Conservation (phyloP, 1,139 yeast genomes). For the Sugiyamaella pinicola region DNA sequence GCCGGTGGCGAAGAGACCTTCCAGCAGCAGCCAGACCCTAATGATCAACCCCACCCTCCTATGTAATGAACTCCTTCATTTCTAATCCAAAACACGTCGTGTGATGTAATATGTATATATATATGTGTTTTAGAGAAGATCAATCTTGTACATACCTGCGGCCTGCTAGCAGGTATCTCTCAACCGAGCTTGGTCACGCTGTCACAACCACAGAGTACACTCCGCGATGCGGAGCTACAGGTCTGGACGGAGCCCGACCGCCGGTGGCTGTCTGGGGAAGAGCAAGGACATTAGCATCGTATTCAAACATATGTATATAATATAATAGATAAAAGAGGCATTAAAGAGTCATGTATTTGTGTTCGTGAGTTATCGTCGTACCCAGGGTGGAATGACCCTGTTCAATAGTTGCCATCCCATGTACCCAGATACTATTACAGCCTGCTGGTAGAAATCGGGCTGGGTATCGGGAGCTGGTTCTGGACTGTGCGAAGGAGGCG, state of each 20-base stretch:
- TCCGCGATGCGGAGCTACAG: slow-evolving; percentile 9
- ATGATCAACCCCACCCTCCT: slow-evolving; percentile 39
- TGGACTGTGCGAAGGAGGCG: not conserved
- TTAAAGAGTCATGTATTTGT: not conserved
- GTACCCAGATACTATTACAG: slow-evolving; percentile 33
- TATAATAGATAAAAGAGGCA: not conserved
- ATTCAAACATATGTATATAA: too few relatives aligned
- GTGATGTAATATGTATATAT: slow-evolving; percentile 17
- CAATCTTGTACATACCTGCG: not conserved
- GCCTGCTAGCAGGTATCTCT: not conserved
- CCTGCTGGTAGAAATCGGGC: slow-evolving; percentile 34
- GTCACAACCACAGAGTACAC: too few relatives aligned
- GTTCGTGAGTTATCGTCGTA: slow-evolving; percentile 18
- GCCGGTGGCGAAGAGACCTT: slow-evolving; percentile 88
- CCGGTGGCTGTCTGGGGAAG: not conserved
- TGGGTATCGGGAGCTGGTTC: slow-evolving; percentile 9
- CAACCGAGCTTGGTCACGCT: too few relatives aligned
- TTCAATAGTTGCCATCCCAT: slow-evolving; percentile 34
- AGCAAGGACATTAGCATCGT: not conserved
- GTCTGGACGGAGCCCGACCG: slow-evolving; percentile 11
- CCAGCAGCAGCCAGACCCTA: slow-evolving; percentile 40
- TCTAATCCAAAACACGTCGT: slow-evolving; percentile 1
- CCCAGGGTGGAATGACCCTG: slow-evolving; percentile 30
- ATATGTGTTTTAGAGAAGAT: slow-evolving; percentile 11
- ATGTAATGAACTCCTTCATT: slow-evolving; percentile 30